Evolutionary conservation across 345 rosid species (phyloP), one percentile per base, ranked within the genome.

Genomic region (Eutrema japonicum): DNA sequence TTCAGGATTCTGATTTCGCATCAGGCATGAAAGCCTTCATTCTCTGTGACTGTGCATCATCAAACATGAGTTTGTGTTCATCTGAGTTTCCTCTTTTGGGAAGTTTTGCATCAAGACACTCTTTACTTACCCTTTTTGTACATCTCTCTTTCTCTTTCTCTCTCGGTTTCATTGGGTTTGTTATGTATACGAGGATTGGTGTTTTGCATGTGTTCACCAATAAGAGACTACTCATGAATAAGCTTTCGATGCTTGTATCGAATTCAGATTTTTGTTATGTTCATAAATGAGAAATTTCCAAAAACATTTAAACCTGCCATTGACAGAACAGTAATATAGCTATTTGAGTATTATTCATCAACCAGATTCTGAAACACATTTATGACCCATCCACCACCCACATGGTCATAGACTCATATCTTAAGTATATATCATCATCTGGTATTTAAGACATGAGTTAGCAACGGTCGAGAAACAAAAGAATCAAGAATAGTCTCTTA

Each of bases 91-190:
- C 66, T 45, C 33, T 68, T 77, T 64, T 37, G 81, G 81, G 71
- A 78, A 78, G 78, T 78, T 78, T 78, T 78, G 81, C 73, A 13
- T 73, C 27, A 33, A 66, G 37, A 59, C 58, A 42, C 38, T 53
- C 64, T 57, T 68, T 68, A 37, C 68, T 33, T 59, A 1, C 53
- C 61, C 32, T 66, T 30, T 71, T 46, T 71, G 71, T 65, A 59
- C 18, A 58, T 77, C 33, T 55, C 52, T 67, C 5, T 18, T 1
- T 9, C 43, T 36, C 41, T 37, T 6, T 60, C 43, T 26, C 43
- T 68, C 32, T 52, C 1, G 57, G 7, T 60, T 75, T 52, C 43
- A 49, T 12, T 67, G 61, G 14, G 51, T 26, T 73, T 46, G 37
- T 38, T 49, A 66, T 66, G 72, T 48, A 66, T 48, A 66, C 37